These are phyloP conservation scores for Podila horticola DNA, from an alignment of 192 early-diverging fungal species.

Conservation along the genomic window DNA sequence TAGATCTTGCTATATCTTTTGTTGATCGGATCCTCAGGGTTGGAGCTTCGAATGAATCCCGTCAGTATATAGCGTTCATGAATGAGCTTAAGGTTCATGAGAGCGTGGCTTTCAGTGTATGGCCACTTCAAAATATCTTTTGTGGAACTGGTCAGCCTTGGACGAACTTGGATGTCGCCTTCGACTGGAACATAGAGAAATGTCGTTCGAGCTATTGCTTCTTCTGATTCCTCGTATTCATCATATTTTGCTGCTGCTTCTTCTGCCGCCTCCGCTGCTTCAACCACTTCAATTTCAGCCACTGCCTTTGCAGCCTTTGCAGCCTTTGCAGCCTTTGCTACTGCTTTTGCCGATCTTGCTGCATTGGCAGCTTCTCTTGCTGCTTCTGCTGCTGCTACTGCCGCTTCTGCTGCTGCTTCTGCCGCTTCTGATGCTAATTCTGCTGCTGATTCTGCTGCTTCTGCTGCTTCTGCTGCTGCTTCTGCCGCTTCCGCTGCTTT, in stretches of 20 bases:
- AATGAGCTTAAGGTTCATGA: slow-evolving; percentile 2
- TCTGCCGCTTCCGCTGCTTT: background rate
- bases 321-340: no score
- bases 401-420: no score
- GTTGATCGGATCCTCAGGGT: slow-evolving; percentile 17
- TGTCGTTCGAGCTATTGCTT: slow-evolving; percentile 5
- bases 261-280: background rate
- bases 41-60: slow-evolving; percentile 13
- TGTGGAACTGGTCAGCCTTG: background rate
- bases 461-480: background rate
- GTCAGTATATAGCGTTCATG: slow-evolving; percentile 8
- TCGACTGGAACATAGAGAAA: slow-evolving; percentile 18
- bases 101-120: slow-evolving; percentile 8
- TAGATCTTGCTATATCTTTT: slow-evolving; percentile 19
- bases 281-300: background rate
- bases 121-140: slow-evolving; percentile 15
- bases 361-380: no score
- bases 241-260: background rate
- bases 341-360: no score
- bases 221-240: background rate
- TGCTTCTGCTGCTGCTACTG: no score
- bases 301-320: background rate
- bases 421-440: no score
- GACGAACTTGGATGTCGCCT: slow-evolving; percentile 16
- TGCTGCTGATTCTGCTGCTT: background rate